These are phyloP conservation scores for Dillenia turbinata DNA, from an alignment of 164 flowering plant species.

Conservation along the genomic window DNA sequence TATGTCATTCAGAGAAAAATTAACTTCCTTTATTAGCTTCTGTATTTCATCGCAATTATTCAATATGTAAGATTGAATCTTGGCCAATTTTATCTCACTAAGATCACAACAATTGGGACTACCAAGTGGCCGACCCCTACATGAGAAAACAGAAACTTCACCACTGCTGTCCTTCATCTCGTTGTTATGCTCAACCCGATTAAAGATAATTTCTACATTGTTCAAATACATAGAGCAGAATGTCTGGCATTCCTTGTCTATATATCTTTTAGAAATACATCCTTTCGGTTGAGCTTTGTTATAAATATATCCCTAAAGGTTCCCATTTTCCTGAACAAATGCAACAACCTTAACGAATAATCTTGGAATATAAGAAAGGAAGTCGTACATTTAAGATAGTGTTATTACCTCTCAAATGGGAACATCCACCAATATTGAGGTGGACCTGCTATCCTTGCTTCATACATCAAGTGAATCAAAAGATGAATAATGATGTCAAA, in stretches of 20 bases:
- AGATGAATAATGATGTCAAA: slow-evolving; percentile 16
- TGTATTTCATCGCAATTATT: too few relatives aligned
- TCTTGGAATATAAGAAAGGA: neutral
- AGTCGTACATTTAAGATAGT: neutral
- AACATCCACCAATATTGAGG: slow-evolving; percentile 13
- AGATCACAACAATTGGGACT: neutral
- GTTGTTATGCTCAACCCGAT: slow-evolving; percentile 4
- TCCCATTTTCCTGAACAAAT: slow-evolving; percentile 1
- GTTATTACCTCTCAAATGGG: neutral
- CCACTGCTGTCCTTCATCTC: neutral
- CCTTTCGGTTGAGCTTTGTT: slow-evolving; percentile 15
- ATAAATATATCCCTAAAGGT: slow-evolving; percentile 5
- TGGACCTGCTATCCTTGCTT: slow-evolving; percentile 3
- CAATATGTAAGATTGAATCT: too few relatives aligned
- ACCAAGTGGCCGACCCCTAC: slow-evolving; percentile 5
- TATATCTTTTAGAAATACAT: slow-evolving; percentile 11
- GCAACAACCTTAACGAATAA: neutral
- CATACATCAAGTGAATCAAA: slow-evolving; percentile 3
- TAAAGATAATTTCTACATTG: slow-evolving; percentile 6
- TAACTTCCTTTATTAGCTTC: too few relatives aligned
- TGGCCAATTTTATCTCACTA: too few relatives aligned
- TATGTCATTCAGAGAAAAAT: too few relatives aligned
- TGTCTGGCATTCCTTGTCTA: slow-evolving; percentile 2
- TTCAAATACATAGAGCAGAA: slow-evolving; percentile 14
- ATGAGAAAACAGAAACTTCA: neutral